These are phyloP conservation scores for Phytophthora quininea DNA, from an alignment of 352 stramenopile genomes.

Conservation along the genomic window DNA sequence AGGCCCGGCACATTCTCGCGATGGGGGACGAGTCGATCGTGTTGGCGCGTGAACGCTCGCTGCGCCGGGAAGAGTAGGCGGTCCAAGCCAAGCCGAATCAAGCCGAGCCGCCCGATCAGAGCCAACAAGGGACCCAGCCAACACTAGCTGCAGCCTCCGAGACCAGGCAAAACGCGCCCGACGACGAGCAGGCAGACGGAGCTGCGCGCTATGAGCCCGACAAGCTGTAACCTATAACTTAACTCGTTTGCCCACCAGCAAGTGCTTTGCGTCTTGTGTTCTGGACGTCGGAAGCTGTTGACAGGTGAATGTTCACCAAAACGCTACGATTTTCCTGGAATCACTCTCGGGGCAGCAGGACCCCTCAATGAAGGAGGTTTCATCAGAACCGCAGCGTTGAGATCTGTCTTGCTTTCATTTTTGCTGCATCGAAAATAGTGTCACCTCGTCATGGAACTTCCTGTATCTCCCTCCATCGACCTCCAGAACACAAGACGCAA, in stretches of 20 bases:
- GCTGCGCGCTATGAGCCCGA: background rate
- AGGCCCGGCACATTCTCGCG: background rate
- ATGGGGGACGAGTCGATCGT: background rate
- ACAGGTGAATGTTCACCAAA: background rate
- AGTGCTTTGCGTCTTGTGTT: no score
- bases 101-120: background rate
- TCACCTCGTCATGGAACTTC: no score
- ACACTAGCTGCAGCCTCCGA: background rate
- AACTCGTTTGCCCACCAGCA: background rate
- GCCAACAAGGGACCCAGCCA: background rate
- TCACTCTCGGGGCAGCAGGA: no score
- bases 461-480: slow-evolving; percentile 11
- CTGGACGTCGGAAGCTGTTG: slow-evolving; percentile 5
- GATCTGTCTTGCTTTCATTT: no score
- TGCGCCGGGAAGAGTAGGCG: background rate
- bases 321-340: no score
- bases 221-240: background rate
- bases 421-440: no score
- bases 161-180: no score
- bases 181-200: background rate
- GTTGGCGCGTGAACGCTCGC: background rate
- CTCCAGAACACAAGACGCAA: background rate
- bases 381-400: no score
- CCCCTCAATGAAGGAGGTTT: no score
- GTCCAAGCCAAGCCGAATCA: background rate